phyloP scores from a whole-genome alignment of 2,329 filamentous ascomycete species.

The Scytalidium sp. region DNA sequence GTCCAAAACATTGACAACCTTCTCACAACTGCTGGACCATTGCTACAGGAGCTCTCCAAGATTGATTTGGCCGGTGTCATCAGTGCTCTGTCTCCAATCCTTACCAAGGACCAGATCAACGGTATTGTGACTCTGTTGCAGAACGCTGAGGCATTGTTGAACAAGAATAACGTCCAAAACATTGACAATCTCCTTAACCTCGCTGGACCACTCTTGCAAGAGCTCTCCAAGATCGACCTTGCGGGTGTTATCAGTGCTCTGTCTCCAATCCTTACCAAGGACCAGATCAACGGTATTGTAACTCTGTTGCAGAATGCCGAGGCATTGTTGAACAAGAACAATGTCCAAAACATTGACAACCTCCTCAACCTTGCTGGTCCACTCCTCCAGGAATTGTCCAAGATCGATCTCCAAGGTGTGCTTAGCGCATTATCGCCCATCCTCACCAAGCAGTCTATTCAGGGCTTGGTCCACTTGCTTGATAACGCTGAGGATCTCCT shows the following conservation, averaged over 20 bases:
- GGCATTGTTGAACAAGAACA: not conserved
- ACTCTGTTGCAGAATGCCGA: slow-evolving; percentile 17
- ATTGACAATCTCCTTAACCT: not conserved
- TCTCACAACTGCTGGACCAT: not conserved
- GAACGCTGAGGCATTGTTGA: not conserved
- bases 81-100: not conserved
- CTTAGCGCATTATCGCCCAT: slow-evolving; percentile 32
- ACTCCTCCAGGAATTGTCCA: slow-evolving; percentile 13
- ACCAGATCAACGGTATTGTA: slow-evolving; percentile 24
- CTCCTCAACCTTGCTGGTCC: slow-evolving; percentile 10
- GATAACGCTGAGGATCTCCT: slow-evolving; percentile 29
- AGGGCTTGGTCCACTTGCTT: slow-evolving; percentile 29
- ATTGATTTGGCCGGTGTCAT: not conserved
- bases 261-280: slow-evolving; percentile 24
- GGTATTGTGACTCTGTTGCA: not conserved
- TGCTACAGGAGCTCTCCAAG: not conserved
- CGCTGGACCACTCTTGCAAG: not conserved
- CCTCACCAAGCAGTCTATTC: slow-evolving; percentile 30
- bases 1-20: not conserved
- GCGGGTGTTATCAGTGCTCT: slow-evolving; percentile 28
- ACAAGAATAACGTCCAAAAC: not conserved
- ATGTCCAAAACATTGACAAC: not conserved
- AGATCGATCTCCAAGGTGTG: slow-evolving; percentile 26
- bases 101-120: not conserved
- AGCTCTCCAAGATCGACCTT: slow-evolving; percentile 30